Evolutionary conservation across 768 basidiomycete genomes (phyloP).

Genomic region (Daedaleopsis nitida): DNA sequence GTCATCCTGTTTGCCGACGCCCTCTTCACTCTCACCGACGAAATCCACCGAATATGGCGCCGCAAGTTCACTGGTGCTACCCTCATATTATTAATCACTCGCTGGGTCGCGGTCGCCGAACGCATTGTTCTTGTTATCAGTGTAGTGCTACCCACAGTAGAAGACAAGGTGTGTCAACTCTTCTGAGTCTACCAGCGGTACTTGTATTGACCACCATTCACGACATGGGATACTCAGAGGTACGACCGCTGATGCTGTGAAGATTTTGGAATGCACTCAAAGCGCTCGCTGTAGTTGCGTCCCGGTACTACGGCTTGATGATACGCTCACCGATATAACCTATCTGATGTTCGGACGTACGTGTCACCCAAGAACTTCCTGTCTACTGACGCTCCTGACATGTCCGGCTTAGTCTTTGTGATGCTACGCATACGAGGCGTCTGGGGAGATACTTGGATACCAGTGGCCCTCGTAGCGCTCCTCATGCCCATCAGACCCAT

Average conservation of each 20-base stretch:
- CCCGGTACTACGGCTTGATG: slow-evolving; percentile 21
- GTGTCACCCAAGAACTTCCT: not conserved
- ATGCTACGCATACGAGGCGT: slow-evolving; percentile 20
- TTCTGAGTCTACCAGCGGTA: not conserved
- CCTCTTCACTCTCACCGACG: slow-evolving; percentile 14
- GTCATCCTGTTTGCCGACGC: slow-evolving; percentile 15
- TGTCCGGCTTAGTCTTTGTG: slow-evolving; percentile 14
- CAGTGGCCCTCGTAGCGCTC: slow-evolving; percentile 3
- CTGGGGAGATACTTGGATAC: slow-evolving; percentile 16
- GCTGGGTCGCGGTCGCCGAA: slow-evolving; percentile 19
- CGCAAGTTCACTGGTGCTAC: slow-evolving; percentile 19
- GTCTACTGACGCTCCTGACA: not conserved
- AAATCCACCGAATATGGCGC: slow-evolving; percentile 22
- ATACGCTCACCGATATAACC: slow-evolving; percentile 19
- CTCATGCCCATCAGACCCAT: slow-evolving; percentile 13
- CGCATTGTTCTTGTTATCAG: slow-evolving; percentile 16
- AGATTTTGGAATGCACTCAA: not conserved
- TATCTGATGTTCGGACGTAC: slow-evolving; percentile 21
- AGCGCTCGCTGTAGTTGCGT: slow-evolving; percentile 11
- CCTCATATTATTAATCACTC: slow-evolving; percentile 16
- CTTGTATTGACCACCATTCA: not conserved
- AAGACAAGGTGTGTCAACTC: slow-evolving; percentile 12
- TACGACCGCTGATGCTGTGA: not conserved
- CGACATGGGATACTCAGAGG: slow-evolving; percentile 4
- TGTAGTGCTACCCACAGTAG: slow-evolving; percentile 16